These are phyloP conservation scores for Coniochaeta prunicola DNA, from an alignment of 2,329 filamentous ascomycete genomes.

Conservation along the genomic window DNA sequence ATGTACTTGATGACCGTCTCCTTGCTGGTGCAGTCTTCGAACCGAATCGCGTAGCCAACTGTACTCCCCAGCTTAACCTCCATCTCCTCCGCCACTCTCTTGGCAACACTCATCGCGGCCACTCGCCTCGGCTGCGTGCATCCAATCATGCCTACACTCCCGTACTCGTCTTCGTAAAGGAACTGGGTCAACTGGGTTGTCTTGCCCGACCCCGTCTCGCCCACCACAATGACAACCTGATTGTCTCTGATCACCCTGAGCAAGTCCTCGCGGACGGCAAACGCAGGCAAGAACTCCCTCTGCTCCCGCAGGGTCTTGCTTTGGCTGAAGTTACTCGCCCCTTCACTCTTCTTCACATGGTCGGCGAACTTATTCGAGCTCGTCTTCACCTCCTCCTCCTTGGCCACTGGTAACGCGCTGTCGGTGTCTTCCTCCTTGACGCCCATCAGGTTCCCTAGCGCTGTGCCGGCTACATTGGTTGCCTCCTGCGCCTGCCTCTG, in stretches of 20 bases:
- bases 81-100: constrained; percentile 98
- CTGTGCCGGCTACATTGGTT: constrained; percentile 85
- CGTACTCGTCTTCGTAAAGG: constrained; percentile 90
- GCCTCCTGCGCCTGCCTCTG: constrained; percentile 93
- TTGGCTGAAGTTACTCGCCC: constrained; percentile 85
- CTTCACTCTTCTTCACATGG: constrained; percentile 81
- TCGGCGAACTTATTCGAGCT: constrained; percentile 71
- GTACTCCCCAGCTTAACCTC: constrained; percentile 79
- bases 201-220: constrained; percentile 95
- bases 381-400: constrained; percentile 56
- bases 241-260: constrained; percentile 91
- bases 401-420: constrained; percentile 71
- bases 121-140: constrained; percentile 96
- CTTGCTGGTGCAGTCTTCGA: constrained; percentile 95
- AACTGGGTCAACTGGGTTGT: constrained; percentile 97
- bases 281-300: constrained; percentile 86
- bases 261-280: constrained; percentile 90
- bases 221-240: constrained; percentile 93
- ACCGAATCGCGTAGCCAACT: constrained; percentile 95
- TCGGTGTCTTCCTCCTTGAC: constrained; percentile 91
- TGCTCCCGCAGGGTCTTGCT: constrained; percentile 88
- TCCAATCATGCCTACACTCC: constrained; percentile 79
- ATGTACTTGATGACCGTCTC: constrained; percentile 98
- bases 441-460: constrained; percentile 90
- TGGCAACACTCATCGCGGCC: constrained; percentile 97